Percentiles rank a stretch among this genome's conserved stretches.
phyloP scores from a whole-genome alignment of 2,329 filamentous ascomycete genomes.

The Fusarium metavorans region DNA sequence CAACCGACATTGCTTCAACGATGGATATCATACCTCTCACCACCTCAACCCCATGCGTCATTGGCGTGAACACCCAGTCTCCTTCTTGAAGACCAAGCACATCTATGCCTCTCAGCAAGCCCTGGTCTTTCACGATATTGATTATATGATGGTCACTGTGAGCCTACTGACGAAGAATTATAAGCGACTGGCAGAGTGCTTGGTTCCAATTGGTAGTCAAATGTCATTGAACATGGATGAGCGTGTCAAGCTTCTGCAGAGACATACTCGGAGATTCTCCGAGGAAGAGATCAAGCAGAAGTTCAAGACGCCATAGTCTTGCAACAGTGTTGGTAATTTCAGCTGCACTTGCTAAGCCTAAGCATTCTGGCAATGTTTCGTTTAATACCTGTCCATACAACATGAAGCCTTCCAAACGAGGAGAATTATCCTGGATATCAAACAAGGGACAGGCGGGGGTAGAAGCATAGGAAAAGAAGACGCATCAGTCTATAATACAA shows the following conservation, averaged over 20 bases:
- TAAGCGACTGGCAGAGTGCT: constrained; percentile 72
- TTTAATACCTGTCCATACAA: background rate
- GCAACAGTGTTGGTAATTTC: background rate
- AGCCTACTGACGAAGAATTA: constrained; percentile 79
- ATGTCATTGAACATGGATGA: constrained; percentile 70
- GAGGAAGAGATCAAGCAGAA: constrained; percentile 42
- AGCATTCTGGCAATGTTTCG: background rate
- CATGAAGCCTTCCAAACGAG: background rate
- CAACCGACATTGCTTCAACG: constrained; percentile 86
- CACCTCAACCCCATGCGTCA: constrained; percentile 83
- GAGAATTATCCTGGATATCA: background rate
- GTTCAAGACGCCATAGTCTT: constrained; percentile 25
- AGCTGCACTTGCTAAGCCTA: background rate
- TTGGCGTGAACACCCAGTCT: constrained; percentile 83
- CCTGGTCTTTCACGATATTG: constrained; percentile 83
- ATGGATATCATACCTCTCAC: constrained; percentile 85
- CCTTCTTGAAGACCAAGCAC: constrained; percentile 77
- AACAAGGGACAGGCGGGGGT: background rate
- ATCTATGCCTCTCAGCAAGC: constrained; percentile 75
- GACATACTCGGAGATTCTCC: constrained; percentile 40
- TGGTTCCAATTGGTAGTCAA: constrained; percentile 82
- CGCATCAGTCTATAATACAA: background rate
- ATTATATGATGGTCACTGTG: constrained; percentile 82
- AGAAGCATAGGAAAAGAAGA: background rate
- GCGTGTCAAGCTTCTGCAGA: constrained; percentile 35